Conservation (phyloP, 805 yeast species). For the Cyberlindnera euphorbiiphila region DNA sequence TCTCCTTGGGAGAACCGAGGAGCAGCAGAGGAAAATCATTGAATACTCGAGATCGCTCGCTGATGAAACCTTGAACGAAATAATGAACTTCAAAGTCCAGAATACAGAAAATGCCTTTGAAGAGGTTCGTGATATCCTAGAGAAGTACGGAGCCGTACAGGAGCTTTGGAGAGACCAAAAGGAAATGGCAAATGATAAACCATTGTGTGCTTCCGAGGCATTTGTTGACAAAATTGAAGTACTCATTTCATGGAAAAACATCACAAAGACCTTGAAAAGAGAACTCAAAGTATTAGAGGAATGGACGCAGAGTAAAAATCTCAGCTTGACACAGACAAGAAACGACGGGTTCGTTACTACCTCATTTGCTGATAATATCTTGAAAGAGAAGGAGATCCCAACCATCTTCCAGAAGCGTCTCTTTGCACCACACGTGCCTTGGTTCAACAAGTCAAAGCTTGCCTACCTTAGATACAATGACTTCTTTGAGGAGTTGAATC, state of each 20-base stretch:
- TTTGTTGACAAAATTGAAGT: slow-evolving; percentile 71
- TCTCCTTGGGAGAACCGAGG: slow-evolving; percentile 72
- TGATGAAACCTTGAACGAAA: slow-evolving; percentile 67
- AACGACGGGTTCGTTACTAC: slow-evolving; percentile 48
- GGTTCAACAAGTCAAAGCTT: slow-evolving; percentile 78
- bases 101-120: slow-evolving; percentile 40
- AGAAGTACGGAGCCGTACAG: slow-evolving; percentile 61
- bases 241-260: slow-evolving; percentile 77
- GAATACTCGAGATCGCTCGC: slow-evolving; percentile 67
- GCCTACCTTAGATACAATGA: slow-evolving; percentile 60
- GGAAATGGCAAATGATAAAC: slow-evolving; percentile 78
- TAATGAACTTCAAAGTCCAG: slow-evolving; percentile 57
- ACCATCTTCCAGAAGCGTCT: slow-evolving; percentile 67
- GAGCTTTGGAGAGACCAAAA: slow-evolving; percentile 74
- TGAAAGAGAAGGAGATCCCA: slow-evolving; percentile 76
- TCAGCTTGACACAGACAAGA: slow-evolving; percentile 52
- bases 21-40: slow-evolving; percentile 69
- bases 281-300: slow-evolving; percentile 56
- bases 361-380: slow-evolving; percentile 75
- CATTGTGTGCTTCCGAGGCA: slow-evolving; percentile 58
- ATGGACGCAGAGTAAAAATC: slow-evolving; percentile 84
- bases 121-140: slow-evolving; percentile 55
- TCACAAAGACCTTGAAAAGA: slow-evolving; percentile 61
- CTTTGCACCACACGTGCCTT: slow-evolving; percentile 66
- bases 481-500: slow-evolving; percentile 59